Evolutionary conservation across 345 rosid species (phyloP), one percentile per base, ranked within the genome.

Genomic region (Rhizophora apiculata): DNA sequence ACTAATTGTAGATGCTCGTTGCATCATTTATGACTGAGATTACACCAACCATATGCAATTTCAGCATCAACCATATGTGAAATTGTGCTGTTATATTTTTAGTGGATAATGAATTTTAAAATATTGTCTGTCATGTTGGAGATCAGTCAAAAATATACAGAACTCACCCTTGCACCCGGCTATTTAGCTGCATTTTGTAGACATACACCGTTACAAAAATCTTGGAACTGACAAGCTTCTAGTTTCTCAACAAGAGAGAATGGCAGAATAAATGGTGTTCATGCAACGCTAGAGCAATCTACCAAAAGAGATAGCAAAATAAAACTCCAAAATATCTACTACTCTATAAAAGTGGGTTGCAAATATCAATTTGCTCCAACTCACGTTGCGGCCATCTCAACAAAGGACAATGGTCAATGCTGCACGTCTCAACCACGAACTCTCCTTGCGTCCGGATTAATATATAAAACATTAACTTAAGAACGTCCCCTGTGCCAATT

Each of bases 11-110:
- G 78, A 78, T 73, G 69, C 77, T 73, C 80, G 79, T 69, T 56
- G 81, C 87, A 86, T 86, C 61, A 59, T 67, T 65, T 78, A 34
- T 34, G 34, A 31, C 87, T 81, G 81, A 83, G 64, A 73, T 43
- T 70, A 29, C 31, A 16, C 37, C 48, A 78, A 73, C 31, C 36
- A 78, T 22, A 26, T 37, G 52, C 48, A 67, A 37, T 39, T 18
- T 73, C 58, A 73, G 24, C n/a, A 48, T 36, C 60, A 16, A 13
- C 30, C 53, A 34, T 22, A 61, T 29, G 60, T 16, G 27, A 71
- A 46, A 73, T 27, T n/a, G 10, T 8, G 30, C 46, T 52, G 7
- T 3, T 10, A 8, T 0, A 43, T 31, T 70, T 36, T 9, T 1
- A 13, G 26, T 24, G 21, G 8, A 34, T 34, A 69, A 36, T 21